Conservation (phyloP, 2,329 filamentous ascomycete genomes). For the Beauveria scarabaeidicola region DNA sequence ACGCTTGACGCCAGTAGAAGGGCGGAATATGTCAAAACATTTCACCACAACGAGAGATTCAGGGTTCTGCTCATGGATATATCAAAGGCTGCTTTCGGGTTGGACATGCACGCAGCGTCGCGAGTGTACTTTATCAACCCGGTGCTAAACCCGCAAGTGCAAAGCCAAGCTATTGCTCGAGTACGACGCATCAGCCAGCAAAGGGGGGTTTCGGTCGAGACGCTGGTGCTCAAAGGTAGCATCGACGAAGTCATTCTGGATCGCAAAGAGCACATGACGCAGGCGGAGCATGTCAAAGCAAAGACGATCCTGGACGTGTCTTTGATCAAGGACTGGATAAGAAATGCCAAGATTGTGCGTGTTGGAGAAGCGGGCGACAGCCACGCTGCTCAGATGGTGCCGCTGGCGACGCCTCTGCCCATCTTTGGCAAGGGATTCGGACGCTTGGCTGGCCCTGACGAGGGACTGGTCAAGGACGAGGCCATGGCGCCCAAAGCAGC, state of each 20-base stretch:
- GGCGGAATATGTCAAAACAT: conserved; percentile 68
- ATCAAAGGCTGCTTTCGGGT: conserved; percentile 76
- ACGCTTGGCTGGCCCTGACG: conserved; percentile 32
- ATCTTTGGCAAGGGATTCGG: conserved; percentile 46
- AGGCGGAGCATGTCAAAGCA: conserved; percentile 48
- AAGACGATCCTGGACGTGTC: conserved; percentile 51
- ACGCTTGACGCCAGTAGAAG: conserved; percentile 52
- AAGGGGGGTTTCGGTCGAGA: conserved; percentile 74
- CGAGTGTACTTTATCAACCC: conserved; percentile 86
- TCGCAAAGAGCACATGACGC: conserved; percentile 66
- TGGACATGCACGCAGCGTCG: conserved; percentile 77
- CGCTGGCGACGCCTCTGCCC: conserved; percentile 35
- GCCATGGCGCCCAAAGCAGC: background rate
- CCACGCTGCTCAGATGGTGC: conserved; percentile 40
- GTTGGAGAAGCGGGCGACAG: conserved; percentile 21
- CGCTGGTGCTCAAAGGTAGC: conserved; percentile 68
- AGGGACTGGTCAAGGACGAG: conserved; percentile 31
- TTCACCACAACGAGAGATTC: conserved; percentile 61
- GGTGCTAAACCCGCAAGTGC: conserved; percentile 74
- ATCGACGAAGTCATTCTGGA: conserved; percentile 79
- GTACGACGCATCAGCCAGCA: conserved; percentile 81
- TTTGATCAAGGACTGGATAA: conserved; percentile 52
- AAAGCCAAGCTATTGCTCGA: conserved; percentile 86
- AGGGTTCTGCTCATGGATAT: conserved; percentile 86
- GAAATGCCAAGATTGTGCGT: conserved; percentile 38